Evolutionary conservation across 2,329 filamentous ascomycete species (phyloP).

Genomic region (Fusarium penzigii): DNA sequence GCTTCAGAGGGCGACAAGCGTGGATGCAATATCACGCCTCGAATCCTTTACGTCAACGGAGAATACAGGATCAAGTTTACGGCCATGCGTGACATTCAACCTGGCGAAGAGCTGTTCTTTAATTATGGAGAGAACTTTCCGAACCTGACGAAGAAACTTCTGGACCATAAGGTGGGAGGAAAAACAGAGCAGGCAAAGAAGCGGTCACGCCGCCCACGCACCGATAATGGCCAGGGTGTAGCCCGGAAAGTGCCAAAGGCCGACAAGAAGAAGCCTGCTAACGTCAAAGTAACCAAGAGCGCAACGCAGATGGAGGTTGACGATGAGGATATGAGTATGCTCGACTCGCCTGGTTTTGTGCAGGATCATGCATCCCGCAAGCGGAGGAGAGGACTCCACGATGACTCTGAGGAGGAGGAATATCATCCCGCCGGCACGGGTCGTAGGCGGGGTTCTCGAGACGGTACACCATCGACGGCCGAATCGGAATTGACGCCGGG

Average conservation of each 20-base stretch:
- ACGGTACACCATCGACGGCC: constrained; percentile 22
- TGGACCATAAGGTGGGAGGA: constrained; percentile 39
- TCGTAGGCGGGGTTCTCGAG: constrained; percentile 16
- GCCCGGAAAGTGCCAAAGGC: constrained; percentile 29
- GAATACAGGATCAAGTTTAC: constrained; percentile 76
- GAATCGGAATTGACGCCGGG: constrained; percentile 26
- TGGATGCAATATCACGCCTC: constrained; percentile 63
- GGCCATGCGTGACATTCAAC: constrained; percentile 64
- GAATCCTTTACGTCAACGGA: constrained; percentile 72
- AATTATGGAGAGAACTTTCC: constrained; percentile 74
- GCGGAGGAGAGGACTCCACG: constrained; percentile 29
- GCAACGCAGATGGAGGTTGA: constrained; percentile 1
- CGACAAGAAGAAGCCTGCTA: constrained; percentile 26
- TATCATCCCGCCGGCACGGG: constrained; percentile 29
- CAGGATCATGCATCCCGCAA: constrained; percentile 24
- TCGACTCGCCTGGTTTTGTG: constrained; percentile 10
- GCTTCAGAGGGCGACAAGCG: constrained; percentile 53
- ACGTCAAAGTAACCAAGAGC: constrained; percentile 15
- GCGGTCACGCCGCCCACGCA: constrained; percentile 21
- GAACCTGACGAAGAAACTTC: constrained; percentile 52
- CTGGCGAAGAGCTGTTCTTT: constrained; percentile 79
- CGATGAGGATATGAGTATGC: constrained; percentile 19
- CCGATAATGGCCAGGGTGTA: constrained; percentile 20
- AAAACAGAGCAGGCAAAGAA: constrained; percentile 32
- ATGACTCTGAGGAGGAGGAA: constrained; percentile 34